A percentile compares a stretch with the other conserved stretches of the same genome.
Evolutionary conservation across 108 stramenopile species (phyloP).

Genomic region (Conticribra guillardii): DNA sequence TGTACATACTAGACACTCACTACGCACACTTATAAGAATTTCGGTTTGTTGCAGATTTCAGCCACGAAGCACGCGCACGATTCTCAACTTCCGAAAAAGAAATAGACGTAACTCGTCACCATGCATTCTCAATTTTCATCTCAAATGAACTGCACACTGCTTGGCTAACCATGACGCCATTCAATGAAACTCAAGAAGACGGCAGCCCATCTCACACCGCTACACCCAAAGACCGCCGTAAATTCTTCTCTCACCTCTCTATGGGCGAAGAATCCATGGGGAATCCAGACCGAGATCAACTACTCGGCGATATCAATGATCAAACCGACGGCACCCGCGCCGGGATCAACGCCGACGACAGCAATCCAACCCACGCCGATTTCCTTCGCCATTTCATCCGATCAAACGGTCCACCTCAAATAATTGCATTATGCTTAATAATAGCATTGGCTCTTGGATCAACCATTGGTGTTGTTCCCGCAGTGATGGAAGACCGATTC

Average conservation of each 20-base stretch:
- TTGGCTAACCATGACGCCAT: constrained; percentile 20
- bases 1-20: too few relatives aligned
- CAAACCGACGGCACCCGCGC: background rate
- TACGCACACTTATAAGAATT: too few relatives aligned
- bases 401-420: constrained; percentile 72
- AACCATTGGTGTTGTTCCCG: constrained; percentile 69
- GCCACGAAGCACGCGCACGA: too few relatives aligned
- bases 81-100: too few relatives aligned
- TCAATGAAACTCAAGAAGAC: too few relatives aligned
- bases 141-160: too few relatives aligned
- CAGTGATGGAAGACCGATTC: constrained; percentile 72
- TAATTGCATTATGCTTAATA: constrained; percentile 67
- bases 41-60: too few relatives aligned
- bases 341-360: background rate
- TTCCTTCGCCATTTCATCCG: constrained; percentile 54
- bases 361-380: constrained; percentile 8
- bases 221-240: background rate
- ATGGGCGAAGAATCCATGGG: constrained; percentile 32
- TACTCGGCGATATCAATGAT: constrained; percentile 1
- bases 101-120: too few relatives aligned
- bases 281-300: background rate
- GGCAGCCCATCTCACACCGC: background rate
- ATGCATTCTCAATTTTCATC: too few relatives aligned
- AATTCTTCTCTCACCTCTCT: constrained; percentile 36
- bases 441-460: constrained; percentile 71